Base-by-base conservation (phyloP, 768 basidiomycete species). In the Panaeolus papilionaceus region DNA sequence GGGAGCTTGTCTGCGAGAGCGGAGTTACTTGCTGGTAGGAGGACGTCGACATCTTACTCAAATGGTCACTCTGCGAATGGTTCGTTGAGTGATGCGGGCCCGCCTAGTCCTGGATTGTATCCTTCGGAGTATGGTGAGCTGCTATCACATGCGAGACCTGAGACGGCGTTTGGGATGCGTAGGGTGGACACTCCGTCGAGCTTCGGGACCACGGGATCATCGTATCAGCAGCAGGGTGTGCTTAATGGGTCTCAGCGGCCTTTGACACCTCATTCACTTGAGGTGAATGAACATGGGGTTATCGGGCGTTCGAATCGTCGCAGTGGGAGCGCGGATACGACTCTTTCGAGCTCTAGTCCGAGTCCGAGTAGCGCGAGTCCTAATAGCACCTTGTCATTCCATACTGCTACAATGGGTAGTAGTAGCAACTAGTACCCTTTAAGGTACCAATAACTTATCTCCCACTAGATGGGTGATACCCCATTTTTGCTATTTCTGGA, bases 61-160 rank as follows among this genome's bases (percentile, higher is more conserved):
- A 28, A 58, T 58, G 16, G 47, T 9, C 47, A 49, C 47, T 49
- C 47, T 23, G 47, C 20, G 47, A 49, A 23, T 49, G 54, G 28
- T 12, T 37, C 49, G 23, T 28, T 45, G 9, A 26, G 49, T 28
- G 49, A 51, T 26, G 5, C 28, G 12, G 54, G 10, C 4, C 54
- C 54, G 33, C 54, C 54, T 37, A 58, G 54, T 33, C 54, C 54
- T 70, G 47, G 65, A 66, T 9, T 68, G 51, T 39, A 67, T 37
- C 23, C 76, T 1, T 78, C 72, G 3, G 81, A 81, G 62, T 72
- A 80, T 49, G 81, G 81, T 33, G 81, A 82, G 66, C 68, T 81
- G 16, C 65, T 77, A 38, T 58, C 54, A 4, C 54, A 58, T 58
- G 72, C 67, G 6, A 69, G 68, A 54, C 40, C 67, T 4, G 64